Percentiles rank a stretch among this genome's conserved stretches.
Evolutionary conservation across 2,329 filamentous ascomycete species (phyloP).

Genomic region (Harringtonia lauricola): DNA sequence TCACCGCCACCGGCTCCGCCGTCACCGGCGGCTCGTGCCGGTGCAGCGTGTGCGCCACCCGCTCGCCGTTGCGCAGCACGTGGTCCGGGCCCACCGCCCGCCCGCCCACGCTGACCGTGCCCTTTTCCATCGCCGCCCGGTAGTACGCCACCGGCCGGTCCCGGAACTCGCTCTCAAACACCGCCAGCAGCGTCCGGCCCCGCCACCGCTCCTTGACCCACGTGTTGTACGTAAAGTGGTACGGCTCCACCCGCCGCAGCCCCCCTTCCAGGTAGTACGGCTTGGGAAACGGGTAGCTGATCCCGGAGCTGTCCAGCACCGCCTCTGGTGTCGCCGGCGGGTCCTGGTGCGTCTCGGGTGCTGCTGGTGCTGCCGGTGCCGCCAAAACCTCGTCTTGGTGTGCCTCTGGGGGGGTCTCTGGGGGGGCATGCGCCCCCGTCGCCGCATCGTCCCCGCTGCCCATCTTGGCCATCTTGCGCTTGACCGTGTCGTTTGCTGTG

Average conservation of each 20-base stretch:
- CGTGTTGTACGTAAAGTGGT: conserved; percentile 91
- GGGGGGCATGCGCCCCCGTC: conserved; percentile 1
- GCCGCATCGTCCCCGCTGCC: conserved; percentile 5
- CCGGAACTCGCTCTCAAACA: conserved; percentile 86
- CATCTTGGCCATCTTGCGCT: conserved; percentile 5
- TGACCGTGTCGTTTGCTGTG: background rate
- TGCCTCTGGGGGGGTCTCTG: background rate
- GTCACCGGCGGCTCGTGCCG: conserved; percentile 93
- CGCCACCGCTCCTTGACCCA: conserved; percentile 92
- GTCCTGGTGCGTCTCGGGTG: background rate
- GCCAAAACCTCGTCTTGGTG: background rate
- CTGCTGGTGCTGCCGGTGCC: no score
- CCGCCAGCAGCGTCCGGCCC: conserved; percentile 66
- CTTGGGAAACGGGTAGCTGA: conserved; percentile 32
- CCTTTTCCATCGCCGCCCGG: conserved; percentile 67
- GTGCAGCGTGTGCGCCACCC: conserved; percentile 88
- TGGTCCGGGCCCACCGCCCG: conserved; percentile 56
- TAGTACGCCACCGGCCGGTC: conserved; percentile 84
- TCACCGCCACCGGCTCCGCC: conserved; percentile 63
- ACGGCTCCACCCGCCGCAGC: conserved; percentile 72
- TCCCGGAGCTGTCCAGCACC: background rate
- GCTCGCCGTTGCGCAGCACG: conserved; percentile 74
- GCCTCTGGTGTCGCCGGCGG: background rate
- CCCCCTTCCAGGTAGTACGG: conserved; percentile 81
- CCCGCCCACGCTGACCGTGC: conserved; percentile 71